Conservation (phyloP, 805 yeast genomes). For the Lipomyces starkeyi region DNA sequence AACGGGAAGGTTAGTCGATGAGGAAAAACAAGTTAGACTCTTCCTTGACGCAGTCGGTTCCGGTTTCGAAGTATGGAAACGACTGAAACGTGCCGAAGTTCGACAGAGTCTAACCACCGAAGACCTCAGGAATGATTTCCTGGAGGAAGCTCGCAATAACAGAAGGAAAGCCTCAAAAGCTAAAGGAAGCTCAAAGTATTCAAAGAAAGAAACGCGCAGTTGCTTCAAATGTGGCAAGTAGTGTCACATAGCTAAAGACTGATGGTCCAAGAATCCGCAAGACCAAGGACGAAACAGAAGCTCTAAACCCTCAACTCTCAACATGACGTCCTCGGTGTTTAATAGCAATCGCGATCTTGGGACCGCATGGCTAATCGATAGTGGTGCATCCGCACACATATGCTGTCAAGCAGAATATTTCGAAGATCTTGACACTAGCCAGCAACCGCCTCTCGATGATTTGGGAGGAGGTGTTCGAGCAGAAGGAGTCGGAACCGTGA, state of each 20-base stretch:
- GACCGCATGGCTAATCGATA: background rate
- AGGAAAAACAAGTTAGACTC: slow-evolving; percentile 2
- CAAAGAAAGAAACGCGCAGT: slow-evolving; percentile 30
- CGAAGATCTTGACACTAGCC: background rate
- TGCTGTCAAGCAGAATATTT: slow-evolving; percentile 6
- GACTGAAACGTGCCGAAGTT: slow-evolving; percentile 7
- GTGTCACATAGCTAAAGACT: background rate
- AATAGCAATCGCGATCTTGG: background rate
- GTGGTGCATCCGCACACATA: background rate
- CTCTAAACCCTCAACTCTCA: background rate
- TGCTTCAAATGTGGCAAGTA: background rate
- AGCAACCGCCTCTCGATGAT: background rate
- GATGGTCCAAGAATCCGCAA: background rate
- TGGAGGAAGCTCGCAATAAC: background rate
- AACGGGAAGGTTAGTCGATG: background rate
- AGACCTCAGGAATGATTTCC: slow-evolving; percentile 1
- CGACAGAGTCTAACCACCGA: background rate
- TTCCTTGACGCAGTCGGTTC: slow-evolving; percentile 7
- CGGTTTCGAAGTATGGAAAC: slow-evolving; percentile 7
- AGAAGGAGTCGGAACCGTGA: background rate
- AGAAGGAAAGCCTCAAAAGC: background rate
- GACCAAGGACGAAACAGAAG: background rate
- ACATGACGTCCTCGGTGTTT: background rate
- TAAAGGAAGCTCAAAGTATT: background rate
- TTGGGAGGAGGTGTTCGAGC: background rate